Conservation (phyloP, 208 protist species). For the Histomonas meleagridis region DNA sequence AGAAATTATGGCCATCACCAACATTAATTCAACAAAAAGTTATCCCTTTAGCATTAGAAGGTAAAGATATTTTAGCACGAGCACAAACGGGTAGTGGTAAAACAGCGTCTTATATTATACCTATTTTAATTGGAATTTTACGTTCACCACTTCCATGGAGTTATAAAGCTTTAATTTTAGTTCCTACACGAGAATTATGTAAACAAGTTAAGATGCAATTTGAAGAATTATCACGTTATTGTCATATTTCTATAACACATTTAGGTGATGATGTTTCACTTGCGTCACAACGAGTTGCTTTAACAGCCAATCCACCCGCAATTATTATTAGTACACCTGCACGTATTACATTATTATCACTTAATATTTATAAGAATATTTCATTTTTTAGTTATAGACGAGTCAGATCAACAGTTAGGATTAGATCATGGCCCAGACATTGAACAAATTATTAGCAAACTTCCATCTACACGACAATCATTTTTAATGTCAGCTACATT, state of each 20-base stretch:
- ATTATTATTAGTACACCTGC: constrained; percentile 6
- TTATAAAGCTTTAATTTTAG: constrained; percentile 35
- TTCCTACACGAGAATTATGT: constrained; percentile 36
- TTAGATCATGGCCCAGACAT: neutral
- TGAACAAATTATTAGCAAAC: constrained; percentile 27
- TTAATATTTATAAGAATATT: neutral
- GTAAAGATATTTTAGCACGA: constrained; percentile 57
- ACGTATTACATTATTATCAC: neutral
- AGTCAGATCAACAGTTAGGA: constrained; percentile 12
- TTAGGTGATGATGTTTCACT: neutral
- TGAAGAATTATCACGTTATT: neutral
- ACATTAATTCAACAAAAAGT: constrained; percentile 69
- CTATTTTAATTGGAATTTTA: constrained; percentile 63
- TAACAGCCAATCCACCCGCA: neutral
- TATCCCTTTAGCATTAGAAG: constrained; percentile 84
- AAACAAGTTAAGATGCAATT: constrained; percentile 33
- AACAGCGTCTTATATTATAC: constrained; percentile 94
- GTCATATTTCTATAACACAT: neutral
- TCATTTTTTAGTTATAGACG: constrained; percentile 24
- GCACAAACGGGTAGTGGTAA: constrained; percentile 99
- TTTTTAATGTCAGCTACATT: constrained; percentile 14
- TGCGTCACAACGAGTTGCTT: neutral
- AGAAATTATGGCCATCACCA: neutral
- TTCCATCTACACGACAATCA: constrained; percentile 10
- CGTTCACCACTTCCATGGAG: neutral